Conservation (phyloP, 148 eudicot genomes). For the Salicornia ramosissima region DNA sequence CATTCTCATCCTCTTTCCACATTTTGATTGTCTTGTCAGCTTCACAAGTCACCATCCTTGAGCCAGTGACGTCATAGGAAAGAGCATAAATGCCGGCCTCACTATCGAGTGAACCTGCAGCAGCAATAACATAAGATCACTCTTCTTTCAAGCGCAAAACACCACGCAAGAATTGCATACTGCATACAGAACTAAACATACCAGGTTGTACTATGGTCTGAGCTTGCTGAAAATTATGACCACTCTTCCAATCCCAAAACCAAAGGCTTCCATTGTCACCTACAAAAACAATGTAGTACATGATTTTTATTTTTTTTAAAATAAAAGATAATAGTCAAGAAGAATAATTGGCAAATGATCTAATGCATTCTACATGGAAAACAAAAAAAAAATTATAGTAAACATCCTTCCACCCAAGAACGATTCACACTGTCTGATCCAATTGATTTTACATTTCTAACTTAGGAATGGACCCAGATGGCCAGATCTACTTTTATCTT, state of each 20-base stretch:
- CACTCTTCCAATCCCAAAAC: constrained; percentile 99
- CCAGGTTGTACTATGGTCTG: constrained; percentile 98
- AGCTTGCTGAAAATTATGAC: constrained; percentile 91
- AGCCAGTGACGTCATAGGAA: constrained; percentile 71
- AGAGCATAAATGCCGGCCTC: constrained; percentile 89
- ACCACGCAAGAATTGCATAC: neutral
- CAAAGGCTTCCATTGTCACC: constrained; percentile 98
- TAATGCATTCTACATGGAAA: too few species aligned
- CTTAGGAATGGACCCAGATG: too few species aligned
- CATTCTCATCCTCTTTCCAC: constrained; percentile 97
- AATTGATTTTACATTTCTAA: neutral
- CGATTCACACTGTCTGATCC: too few species aligned
- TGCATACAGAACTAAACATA: constrained; percentile 21
- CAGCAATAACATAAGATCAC: neutral
- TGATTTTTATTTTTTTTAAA: too few species aligned
- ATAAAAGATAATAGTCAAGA: neutral
- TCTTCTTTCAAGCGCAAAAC: neutral
- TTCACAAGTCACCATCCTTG: constrained; percentile 88
- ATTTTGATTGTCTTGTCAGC: constrained; percentile 98
- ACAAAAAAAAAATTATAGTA: too few species aligned
- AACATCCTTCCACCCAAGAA: too few species aligned
- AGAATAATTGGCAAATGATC: neutral
- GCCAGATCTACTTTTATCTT: too few species aligned
- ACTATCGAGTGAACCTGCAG: constrained; percentile 86
- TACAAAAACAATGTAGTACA: constrained; percentile 23